Conservation (phyloP, 306 rosid species). For the Vigna trinervia region DNA sequence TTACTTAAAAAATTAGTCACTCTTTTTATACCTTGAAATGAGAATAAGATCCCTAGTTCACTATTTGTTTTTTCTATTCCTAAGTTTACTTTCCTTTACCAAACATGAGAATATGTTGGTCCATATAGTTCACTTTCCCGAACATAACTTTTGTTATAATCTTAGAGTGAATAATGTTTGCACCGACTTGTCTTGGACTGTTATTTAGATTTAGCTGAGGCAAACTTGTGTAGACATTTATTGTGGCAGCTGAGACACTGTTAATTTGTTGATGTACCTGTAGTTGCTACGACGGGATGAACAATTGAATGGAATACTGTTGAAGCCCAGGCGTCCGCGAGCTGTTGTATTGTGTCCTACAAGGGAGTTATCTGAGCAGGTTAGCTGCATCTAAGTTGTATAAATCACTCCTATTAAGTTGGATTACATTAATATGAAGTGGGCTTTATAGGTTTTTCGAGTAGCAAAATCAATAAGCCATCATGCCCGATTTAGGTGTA, state of each 20-base stretch:
- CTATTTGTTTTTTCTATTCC: no score
- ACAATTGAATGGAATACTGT: constrained; percentile 63
- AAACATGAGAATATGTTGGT: background rate
- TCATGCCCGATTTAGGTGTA: constrained; percentile 88
- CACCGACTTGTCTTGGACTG: background rate
- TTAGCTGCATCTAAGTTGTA: constrained; percentile 45
- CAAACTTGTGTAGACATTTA: constrained; percentile 29
- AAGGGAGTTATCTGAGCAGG: constrained; percentile 97
- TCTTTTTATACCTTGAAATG: background rate
- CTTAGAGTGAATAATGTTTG: background rate
- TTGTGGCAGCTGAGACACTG: constrained; percentile 29
- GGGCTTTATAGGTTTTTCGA: constrained; percentile 73
- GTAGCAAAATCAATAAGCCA: constrained; percentile 92
- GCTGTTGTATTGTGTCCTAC: constrained; percentile 94
- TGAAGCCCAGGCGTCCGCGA: constrained; percentile 92
- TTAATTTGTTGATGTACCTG: constrained; percentile 50
- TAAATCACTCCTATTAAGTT: constrained; percentile 4
- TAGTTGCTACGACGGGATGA: constrained; percentile 90
- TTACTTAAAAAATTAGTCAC: background rate
- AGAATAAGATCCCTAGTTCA: no score
- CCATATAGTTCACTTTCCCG: background rate
- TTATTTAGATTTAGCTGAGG: constrained; percentile 27
- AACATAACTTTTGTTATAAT: background rate
- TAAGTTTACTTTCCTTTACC: background rate
- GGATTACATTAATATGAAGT: constrained; percentile 45